These are phyloP conservation scores for Jatropha podagrica DNA, from an alignment of 441 rosid species.

Conservation along the genomic window DNA sequence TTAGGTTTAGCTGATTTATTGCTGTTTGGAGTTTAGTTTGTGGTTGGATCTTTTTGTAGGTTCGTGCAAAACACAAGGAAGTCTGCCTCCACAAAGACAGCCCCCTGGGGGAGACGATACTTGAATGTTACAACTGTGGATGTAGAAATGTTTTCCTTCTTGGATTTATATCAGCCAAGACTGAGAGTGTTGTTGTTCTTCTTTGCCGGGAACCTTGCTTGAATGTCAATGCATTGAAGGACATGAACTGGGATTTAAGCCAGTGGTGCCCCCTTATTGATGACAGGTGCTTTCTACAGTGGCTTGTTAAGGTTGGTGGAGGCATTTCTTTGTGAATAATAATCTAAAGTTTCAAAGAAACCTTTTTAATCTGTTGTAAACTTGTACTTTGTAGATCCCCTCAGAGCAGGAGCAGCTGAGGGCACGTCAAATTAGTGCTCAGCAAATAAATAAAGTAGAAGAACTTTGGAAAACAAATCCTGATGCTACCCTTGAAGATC, in stretches of 20 bases:
- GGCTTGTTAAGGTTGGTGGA: slow-evolving; percentile 94
- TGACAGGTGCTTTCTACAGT: slow-evolving; percentile 96
- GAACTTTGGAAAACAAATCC: slow-evolving; percentile 99
- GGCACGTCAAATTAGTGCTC: slow-evolving; percentile 99
- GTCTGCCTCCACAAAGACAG: slow-evolving; percentile 99
- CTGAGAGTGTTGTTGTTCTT: slow-evolving; percentile 98
- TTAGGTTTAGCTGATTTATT: not conserved
- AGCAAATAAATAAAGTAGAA: slow-evolving; percentile 97
- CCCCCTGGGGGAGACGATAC: slow-evolving; percentile 97
- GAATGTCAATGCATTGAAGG: slow-evolving; percentile 96
- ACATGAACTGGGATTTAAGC: slow-evolving; percentile 99
- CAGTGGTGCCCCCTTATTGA: slow-evolving; percentile 99
- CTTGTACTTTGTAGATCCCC: slow-evolving; percentile 61
- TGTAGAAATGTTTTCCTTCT: slow-evolving; percentile 98
- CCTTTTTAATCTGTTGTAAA: slow-evolving; percentile 24
- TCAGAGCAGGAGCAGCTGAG: slow-evolving; percentile 99
- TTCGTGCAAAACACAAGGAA: slow-evolving; percentile 98
- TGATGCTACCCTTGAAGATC: slow-evolving; percentile 98
- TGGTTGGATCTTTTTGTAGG: slow-evolving; percentile 45
- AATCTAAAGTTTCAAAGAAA: slow-evolving; percentile 15
- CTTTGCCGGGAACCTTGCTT: slow-evolving; percentile 99
- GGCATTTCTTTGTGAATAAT: slow-evolving; percentile 2
- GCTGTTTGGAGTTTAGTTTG: slow-evolving; percentile 17
- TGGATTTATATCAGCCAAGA: slow-evolving; percentile 96
- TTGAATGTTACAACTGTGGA: slow-evolving; percentile 98